Conservation (phyloP, 2,329 filamentous ascomycete genomes). For the Lecanicillium sp. region DNA sequence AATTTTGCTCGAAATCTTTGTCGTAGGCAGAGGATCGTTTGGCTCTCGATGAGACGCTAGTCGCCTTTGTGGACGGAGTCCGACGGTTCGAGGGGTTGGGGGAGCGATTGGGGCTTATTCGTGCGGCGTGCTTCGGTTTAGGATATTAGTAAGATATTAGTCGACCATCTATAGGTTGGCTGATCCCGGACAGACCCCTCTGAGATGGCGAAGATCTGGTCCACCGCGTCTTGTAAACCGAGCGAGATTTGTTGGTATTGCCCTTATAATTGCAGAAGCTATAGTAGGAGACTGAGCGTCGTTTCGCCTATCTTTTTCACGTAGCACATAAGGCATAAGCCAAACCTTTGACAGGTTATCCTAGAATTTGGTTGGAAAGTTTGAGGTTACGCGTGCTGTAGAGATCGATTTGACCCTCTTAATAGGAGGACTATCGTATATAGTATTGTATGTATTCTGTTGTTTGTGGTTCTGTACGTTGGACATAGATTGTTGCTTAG, state of each 20-base stretch:
- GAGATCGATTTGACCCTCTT: constrained; percentile 2
- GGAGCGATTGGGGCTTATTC: neutral
- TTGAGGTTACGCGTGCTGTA: constrained; percentile 1
- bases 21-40: constrained; percentile 26
- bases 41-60: neutral
- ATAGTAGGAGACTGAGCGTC: neutral
- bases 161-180: neutral
- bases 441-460: neutral
- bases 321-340: constrained; percentile 22
- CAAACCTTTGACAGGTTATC: constrained; percentile 23
- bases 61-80: constrained; percentile 18
- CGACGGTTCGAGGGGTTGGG: constrained; percentile 7
- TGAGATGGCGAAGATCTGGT: constrained; percentile 20
- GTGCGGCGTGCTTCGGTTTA: constrained; percentile 2
- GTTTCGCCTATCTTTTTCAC: constrained; percentile 23
- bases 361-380: constrained; percentile 23
- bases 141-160: constrained; percentile 1
- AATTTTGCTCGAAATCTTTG: constrained; percentile 30
- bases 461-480: neutral
- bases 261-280: neutral
- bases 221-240: constrained; percentile 17
- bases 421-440: neutral
- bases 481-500: neutral
- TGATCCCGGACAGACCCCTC: constrained; percentile 18
- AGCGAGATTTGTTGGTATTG: neutral